A percentile compares a stretch with the other conserved stretches of the same genome.
Evolutionary conservation across 192 early-diverging fungal genomes (phyloP).

Genomic region (Thamnidium elegans): DNA sequence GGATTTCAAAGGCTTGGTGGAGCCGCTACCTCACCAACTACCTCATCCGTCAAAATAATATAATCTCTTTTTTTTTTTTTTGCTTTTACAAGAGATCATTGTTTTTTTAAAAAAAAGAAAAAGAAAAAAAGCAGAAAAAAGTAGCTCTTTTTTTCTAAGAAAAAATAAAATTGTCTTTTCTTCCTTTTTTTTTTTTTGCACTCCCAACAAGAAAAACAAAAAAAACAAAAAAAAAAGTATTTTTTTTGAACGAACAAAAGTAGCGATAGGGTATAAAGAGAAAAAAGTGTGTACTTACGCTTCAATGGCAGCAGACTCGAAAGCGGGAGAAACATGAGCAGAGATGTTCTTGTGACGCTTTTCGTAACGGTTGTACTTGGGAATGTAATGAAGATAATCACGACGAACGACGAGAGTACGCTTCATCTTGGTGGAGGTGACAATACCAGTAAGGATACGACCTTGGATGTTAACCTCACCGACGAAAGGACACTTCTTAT

Average conservation of each 20-base stretch:
- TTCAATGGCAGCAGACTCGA: slow-evolving; percentile 77
- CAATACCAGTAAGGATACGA: slow-evolving; percentile 91
- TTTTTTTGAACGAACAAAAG: slow-evolving; percentile 14
- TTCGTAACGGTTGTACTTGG: slow-evolving; percentile 99
- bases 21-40: slow-evolving; percentile 44
- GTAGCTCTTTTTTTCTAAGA: background rate
- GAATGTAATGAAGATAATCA: slow-evolving; percentile 99
- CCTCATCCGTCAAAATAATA: slow-evolving; percentile 21
- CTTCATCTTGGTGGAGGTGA: slow-evolving; percentile 98
- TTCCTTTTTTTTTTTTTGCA: background rate
- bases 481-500: slow-evolving; percentile 99
- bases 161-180: background rate
- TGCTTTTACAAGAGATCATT: background rate
- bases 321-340: slow-evolving; percentile 92
- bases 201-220: background rate
- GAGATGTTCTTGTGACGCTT: slow-evolving; percentile 99
- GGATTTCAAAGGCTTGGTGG: slow-evolving; percentile 37
- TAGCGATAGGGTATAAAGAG: slow-evolving; percentile 14
- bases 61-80: background rate
- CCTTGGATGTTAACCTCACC: slow-evolving; percentile 94
- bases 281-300: slow-evolving; percentile 24
- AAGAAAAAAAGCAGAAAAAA: too few species aligned
- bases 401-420: slow-evolving; percentile 97
- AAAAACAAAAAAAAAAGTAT: background rate
- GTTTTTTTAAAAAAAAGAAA: background rate